These are phyloP conservation scores for Tricholoma sp. DNA, from an alignment of 768 basidiomycete species.

Conservation along the genomic window DNA sequence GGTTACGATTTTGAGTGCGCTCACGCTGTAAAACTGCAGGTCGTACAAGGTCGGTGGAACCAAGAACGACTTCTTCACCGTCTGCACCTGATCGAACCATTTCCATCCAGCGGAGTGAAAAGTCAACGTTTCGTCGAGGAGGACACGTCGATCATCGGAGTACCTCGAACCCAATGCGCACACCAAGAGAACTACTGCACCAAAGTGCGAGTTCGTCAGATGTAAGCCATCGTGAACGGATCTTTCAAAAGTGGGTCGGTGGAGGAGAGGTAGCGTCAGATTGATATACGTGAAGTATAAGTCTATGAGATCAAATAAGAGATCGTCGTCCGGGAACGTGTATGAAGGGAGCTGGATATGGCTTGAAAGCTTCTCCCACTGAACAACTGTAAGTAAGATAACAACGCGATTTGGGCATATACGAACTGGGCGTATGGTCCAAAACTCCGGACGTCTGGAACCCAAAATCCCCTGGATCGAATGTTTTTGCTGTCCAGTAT, in stretches of 20 bases:
- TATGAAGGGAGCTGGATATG: conserved; percentile 21
- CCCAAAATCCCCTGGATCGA: conserved; percentile 9
- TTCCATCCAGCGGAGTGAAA: conserved; percentile 55
- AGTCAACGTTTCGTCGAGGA: conserved; percentile 32
- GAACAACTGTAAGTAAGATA: not conserved
- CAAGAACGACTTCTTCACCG: conserved; percentile 58
- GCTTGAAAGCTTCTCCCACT: conserved; percentile 34
- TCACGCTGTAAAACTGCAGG: conserved; percentile 60
- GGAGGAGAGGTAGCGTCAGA: conserved; percentile 61
- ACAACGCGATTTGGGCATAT: not conserved
- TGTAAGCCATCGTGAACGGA: conserved; percentile 46
- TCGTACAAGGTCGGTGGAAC: conserved; percentile 66
- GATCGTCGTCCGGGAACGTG: conserved; percentile 45
- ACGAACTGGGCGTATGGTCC: conserved; percentile 32
- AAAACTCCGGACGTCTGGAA: conserved; percentile 31
- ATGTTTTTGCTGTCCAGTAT: conserved; percentile 33
- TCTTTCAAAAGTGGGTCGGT: conserved; percentile 62
- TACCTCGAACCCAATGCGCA: conserved; percentile 65
- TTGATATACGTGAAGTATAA: conserved; percentile 62
- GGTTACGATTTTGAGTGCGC: conserved; percentile 18
- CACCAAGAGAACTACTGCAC: conserved; percentile 56
- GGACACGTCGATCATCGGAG: conserved; percentile 52
- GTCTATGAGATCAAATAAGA: conserved; percentile 49
- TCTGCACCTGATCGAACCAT: conserved; percentile 66
- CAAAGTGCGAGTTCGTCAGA: conserved; percentile 46